phyloP scores from a whole-genome alignment of 2,329 filamentous ascomycete genomes.

The Claviceps purpurea region DNA sequence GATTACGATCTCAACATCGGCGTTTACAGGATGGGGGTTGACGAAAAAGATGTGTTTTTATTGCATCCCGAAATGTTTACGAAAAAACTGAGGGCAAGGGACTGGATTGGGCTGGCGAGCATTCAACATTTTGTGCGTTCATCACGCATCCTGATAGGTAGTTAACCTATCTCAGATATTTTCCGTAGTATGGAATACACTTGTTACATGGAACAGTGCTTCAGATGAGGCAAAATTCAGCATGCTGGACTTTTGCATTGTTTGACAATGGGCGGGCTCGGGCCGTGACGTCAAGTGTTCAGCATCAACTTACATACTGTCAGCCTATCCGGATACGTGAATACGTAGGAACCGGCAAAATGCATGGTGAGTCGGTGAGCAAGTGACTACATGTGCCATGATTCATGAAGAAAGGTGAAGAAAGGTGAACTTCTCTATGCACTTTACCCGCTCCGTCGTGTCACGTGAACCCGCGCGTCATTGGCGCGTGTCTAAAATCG shows the following conservation, averaged over 20 bases:
- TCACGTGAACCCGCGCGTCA: conserved; percentile 4
- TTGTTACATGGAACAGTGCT: no score
- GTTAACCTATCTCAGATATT: conserved; percentile 11
- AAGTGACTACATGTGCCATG: no score
- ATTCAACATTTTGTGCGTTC: conserved; percentile 28
- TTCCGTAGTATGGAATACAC: conserved; percentile 10
- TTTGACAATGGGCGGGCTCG: no score
- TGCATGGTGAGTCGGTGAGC: no score
- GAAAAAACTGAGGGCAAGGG: conserved; percentile 17
- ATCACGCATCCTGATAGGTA: conserved; percentile 16
- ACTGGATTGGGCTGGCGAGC: conserved; percentile 16
- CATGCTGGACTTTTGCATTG: no score
- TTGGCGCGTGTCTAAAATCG: not conserved
- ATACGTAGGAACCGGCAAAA: no score
- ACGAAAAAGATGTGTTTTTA: conserved; percentile 21
- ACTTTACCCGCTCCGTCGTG: not conserved
- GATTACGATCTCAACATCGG: conserved; percentile 47
- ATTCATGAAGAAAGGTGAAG: not conserved
- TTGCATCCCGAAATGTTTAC: conserved; percentile 21
- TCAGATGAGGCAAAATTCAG: no score
- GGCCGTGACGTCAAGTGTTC: no score
- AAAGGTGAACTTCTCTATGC: not conserved
- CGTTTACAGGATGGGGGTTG: conserved; percentile 29
- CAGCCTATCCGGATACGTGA: no score
- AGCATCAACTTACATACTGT: no score